Evolutionary conservation across 192 early-diverging fungal genomes (phyloP).

Genomic region (Rhizoclosmatium sp.): DNA sequence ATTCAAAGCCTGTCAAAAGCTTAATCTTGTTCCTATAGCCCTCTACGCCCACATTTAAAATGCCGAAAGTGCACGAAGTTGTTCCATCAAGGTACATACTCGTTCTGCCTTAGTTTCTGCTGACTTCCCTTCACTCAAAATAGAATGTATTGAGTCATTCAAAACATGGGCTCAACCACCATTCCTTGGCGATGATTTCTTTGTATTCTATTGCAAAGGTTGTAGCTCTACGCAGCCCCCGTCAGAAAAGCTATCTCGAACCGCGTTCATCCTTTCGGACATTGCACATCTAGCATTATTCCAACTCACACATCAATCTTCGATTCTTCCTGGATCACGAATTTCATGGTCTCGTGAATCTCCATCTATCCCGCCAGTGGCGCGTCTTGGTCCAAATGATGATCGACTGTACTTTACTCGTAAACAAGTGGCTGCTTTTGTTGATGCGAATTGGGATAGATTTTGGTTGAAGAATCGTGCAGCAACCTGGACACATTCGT

Average conservation of each 20-base stretch:
- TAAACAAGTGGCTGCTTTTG: conserved; percentile 69
- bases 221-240: conserved; percentile 55
- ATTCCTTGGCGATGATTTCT: conserved; percentile 75
- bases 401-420: conserved; percentile 45
- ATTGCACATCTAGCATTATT: conserved; percentile 74
- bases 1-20: background rate
- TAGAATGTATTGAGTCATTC: conserved; percentile 63
- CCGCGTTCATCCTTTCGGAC: conserved; percentile 66
- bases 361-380: conserved; percentile 19
- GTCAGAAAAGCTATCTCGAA: conserved; percentile 63
- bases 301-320: conserved; percentile 59
- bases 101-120: background rate
- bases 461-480: conserved; percentile 72
- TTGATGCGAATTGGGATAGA: conserved; percentile 71
- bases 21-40: background rate
- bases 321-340: conserved; percentile 35
- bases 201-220: conserved; percentile 64
- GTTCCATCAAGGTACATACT: conserved; percentile 46
- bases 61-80: conserved; percentile 37
- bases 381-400: conserved; percentile 34
- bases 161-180: conserved; percentile 63
- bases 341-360: conserved; percentile 40
- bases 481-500: conserved; percentile 69
- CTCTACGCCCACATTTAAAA: background rate
- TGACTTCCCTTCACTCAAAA: background rate